Percentiles rank a stretch among this genome's conserved stretches.
Conservation (phyloP, 2,329 filamentous ascomycete genomes). For the Scedosporium boydii region DNA sequence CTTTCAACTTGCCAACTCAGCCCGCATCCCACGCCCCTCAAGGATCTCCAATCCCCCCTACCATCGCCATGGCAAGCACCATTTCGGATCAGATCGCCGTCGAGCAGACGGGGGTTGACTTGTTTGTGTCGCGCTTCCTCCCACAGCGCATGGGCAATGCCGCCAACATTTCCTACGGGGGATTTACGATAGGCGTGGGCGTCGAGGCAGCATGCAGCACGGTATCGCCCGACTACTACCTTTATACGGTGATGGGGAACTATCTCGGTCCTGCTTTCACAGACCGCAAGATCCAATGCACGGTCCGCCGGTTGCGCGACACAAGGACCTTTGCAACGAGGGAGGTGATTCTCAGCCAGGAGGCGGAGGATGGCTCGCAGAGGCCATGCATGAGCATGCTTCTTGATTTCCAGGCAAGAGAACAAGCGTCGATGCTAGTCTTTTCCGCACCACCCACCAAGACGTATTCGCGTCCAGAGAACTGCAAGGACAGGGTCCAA, state of each 20-base stretch:
- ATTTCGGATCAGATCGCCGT: slow-evolving; percentile 5
- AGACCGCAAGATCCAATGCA: slow-evolving; percentile 22
- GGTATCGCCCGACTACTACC: slow-evolving; percentile 22
- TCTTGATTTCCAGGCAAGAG: slow-evolving; percentile 31
- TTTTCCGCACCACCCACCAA: slow-evolving; percentile 24
- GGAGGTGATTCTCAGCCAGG: slow-evolving; percentile 28
- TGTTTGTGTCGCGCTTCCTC: slow-evolving; percentile 17
- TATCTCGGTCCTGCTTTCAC: slow-evolving; percentile 30
- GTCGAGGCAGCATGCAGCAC: slow-evolving; percentile 26
- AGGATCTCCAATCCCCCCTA: too few species aligned
- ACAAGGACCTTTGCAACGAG: slow-evolving; percentile 34
- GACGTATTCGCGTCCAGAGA: slow-evolving; percentile 18
- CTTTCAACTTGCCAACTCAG: too few species aligned
- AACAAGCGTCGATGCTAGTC: slow-evolving; percentile 21
- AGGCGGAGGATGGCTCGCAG: slow-evolving; percentile 18
- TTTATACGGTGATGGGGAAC: slow-evolving; percentile 31
- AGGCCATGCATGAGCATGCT: slow-evolving; percentile 27
- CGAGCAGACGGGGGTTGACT: neutral
- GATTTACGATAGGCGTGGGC: slow-evolving; percentile 27
- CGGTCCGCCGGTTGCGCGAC: slow-evolving; percentile 23
- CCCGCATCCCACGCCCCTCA: slow-evolving; percentile 9
- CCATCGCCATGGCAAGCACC: slow-evolving; percentile 9
- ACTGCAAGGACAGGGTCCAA: slow-evolving; percentile 10
- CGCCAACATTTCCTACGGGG: slow-evolving; percentile 26
- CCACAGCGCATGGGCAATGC: slow-evolving; percentile 22